Conservation (phyloP, 106 monocot genomes). For the Gastrodia elata region DNA sequence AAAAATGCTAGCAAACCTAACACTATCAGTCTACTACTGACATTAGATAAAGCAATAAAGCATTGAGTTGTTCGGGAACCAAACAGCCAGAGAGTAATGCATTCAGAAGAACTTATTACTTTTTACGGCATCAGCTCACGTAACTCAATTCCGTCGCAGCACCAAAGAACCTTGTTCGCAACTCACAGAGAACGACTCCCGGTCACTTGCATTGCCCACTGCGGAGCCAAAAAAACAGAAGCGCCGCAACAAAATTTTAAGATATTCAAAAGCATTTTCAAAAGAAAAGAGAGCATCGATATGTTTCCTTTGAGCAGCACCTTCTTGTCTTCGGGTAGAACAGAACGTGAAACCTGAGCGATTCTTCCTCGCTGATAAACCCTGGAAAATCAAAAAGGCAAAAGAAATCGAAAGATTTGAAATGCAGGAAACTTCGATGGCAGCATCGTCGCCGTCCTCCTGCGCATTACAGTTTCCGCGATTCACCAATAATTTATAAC, state of each 20-base stretch:
- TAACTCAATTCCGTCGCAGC: background rate
- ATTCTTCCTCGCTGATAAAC: background rate
- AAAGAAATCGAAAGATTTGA: background rate
- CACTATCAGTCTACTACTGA: too few species aligned
- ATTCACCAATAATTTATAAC: background rate
- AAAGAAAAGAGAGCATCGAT: background rate
- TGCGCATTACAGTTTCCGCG: background rate
- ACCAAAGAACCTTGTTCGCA: background rate
- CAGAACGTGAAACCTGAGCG: background rate
- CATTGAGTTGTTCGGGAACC: too few species aligned
- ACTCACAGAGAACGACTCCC: background rate
- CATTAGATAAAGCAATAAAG: too few species aligned
- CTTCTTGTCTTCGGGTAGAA: background rate
- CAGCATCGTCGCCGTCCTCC: background rate
- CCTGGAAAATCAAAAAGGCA: background rate
- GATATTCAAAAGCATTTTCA: background rate
- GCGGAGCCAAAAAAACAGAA: background rate
- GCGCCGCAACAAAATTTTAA: background rate
- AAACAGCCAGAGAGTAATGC: too few species aligned
- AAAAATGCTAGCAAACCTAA: too few species aligned
- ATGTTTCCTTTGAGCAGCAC: background rate
- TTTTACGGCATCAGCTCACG: background rate
- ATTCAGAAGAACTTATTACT: background rate
- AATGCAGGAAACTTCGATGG: background rate
- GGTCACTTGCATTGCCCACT: background rate